phyloP scores from a whole-genome alignment of 495 filamentous ascomycete species.

The Penicillium waksmanii region DNA sequence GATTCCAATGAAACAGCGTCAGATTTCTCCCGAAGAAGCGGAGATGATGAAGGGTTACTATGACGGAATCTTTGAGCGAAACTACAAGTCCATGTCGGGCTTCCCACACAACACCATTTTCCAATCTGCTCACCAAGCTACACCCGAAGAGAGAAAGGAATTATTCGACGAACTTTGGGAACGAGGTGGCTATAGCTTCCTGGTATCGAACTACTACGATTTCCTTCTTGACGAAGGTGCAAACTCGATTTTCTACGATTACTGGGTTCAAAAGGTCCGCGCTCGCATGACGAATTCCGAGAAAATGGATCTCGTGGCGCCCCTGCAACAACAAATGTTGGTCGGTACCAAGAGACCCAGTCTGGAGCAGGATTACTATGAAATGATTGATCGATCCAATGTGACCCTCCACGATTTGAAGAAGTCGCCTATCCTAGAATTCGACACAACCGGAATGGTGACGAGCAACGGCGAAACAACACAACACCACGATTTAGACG shows the following conservation, averaged over 20 bases:
- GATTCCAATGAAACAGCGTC: conserved; percentile 49
- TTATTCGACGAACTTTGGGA: conserved; percentile 53
- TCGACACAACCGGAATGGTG: conserved; percentile 50
- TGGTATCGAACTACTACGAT: conserved; percentile 55
- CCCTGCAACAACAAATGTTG: conserved; percentile 45
- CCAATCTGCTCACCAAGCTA: conserved; percentile 49
- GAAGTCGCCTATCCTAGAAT: conserved; percentile 46
- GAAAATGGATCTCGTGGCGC: conserved; percentile 56
- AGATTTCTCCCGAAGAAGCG: conserved; percentile 41
- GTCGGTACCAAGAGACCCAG: conserved; percentile 57
- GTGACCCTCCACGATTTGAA: conserved; percentile 55
- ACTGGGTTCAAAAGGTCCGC: conserved; percentile 56
- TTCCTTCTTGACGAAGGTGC: conserved; percentile 44
- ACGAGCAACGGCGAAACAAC: conserved; percentile 32
- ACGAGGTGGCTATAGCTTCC: conserved; percentile 53
- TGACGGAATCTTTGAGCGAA: conserved; percentile 36
- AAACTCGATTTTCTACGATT: conserved; percentile 55
- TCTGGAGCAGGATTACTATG: conserved; percentile 59
- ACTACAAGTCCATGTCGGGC: conserved; percentile 43
- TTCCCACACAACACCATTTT: conserved; percentile 45
- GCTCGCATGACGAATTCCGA: conserved; percentile 50
- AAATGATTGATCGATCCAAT: conserved; percentile 55
- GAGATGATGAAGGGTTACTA: conserved; percentile 50
- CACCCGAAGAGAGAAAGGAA: conserved; percentile 46
- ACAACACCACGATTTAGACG: conserved; percentile 47